Conservation (phyloP, 768 basidiomycete species). For the Rhizopogon salebrosus region DNA sequence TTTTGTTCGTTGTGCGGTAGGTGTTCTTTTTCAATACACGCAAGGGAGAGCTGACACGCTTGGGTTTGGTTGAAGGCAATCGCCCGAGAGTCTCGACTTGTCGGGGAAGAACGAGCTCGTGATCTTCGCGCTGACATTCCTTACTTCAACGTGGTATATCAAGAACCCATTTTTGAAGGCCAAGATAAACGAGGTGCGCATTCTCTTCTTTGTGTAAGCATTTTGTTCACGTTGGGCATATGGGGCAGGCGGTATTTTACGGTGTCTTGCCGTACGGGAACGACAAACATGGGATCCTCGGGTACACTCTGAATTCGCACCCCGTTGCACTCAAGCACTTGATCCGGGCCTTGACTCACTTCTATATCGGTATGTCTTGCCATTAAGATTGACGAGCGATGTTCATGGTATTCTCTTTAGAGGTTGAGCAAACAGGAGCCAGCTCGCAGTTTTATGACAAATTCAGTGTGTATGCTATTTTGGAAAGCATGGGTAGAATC, state of each 20-base stretch:
- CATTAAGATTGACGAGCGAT: neutral
- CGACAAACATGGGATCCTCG: conserved; percentile 69
- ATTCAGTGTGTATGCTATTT: conserved; percentile 63
- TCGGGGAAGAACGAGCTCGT: conserved; percentile 84
- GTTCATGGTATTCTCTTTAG: conserved; percentile 34
- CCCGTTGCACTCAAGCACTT: conserved; percentile 82
- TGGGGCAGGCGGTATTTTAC: conserved; percentile 62
- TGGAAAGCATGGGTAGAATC: conserved; percentile 1
- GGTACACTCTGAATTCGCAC: conserved; percentile 78
- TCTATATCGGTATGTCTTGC: conserved; percentile 76
- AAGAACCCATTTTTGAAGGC: conserved; percentile 98
- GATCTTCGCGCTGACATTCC: conserved; percentile 84
- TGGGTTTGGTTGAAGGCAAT: conserved; percentile 34
- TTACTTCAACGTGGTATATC: conserved; percentile 94
- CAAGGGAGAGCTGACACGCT: neutral
- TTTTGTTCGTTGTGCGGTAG: conserved; percentile 78
- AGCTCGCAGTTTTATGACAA: conserved; percentile 99
- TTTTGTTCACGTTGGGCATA: conserved; percentile 2
- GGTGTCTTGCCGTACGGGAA: conserved; percentile 63
- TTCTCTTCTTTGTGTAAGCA: conserved; percentile 10
- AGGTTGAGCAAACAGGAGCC: conserved; percentile 96
- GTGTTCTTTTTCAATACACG: conserved; percentile 14
- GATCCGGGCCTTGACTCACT: conserved; percentile 87
- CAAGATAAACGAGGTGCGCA: conserved; percentile 82
- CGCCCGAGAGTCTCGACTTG: conserved; percentile 77